A percentile compares a stretch with the other conserved stretches of the same genome.
Evolutionary conservation across 2,329 filamentous ascomycete species (phyloP).

Genomic region (Salinomyces thailandicus): DNA sequence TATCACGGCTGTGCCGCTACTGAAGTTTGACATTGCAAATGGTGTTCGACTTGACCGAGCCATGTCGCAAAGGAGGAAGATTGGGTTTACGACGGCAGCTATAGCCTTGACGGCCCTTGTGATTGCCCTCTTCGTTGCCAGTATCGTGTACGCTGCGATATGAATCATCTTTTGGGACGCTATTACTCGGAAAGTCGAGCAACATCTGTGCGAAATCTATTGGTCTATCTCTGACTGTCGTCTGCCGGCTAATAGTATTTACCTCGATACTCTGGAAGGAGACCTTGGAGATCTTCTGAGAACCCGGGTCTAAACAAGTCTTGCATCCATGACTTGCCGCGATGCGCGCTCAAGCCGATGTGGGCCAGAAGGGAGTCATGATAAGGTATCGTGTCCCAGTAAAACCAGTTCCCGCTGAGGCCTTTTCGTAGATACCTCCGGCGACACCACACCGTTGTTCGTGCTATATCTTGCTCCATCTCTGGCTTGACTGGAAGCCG

Average conservation of each 20-base stretch:
- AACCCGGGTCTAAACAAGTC: background rate
- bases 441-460: constrained; percentile 8
- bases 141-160: background rate
- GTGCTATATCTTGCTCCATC: constrained; percentile 7
- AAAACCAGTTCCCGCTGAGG: background rate
- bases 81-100: background rate
- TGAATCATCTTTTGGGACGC: too few species aligned
- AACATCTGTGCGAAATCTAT: too few species aligned
- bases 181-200: too few species aligned
- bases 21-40: background rate
- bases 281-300: background rate
- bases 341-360: background rate
- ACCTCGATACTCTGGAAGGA: background rate
- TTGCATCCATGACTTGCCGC: background rate
- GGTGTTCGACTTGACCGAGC: background rate
- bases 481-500: constrained; percentile 3
- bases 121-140: background rate
- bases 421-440: background rate
- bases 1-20: background rate
- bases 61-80: background rate
- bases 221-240: too few species aligned
- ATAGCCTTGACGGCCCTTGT: background rate
- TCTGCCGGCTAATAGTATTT: too few species aligned
- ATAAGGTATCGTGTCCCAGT: background rate
- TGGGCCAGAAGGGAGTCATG: background rate